A percentile compares a stretch with the other conserved stretches of the same genome.
Evolutionary conservation across 2,329 filamentous ascomycete species (phyloP).

Genomic region (Ceratocystis colombiana): DNA sequence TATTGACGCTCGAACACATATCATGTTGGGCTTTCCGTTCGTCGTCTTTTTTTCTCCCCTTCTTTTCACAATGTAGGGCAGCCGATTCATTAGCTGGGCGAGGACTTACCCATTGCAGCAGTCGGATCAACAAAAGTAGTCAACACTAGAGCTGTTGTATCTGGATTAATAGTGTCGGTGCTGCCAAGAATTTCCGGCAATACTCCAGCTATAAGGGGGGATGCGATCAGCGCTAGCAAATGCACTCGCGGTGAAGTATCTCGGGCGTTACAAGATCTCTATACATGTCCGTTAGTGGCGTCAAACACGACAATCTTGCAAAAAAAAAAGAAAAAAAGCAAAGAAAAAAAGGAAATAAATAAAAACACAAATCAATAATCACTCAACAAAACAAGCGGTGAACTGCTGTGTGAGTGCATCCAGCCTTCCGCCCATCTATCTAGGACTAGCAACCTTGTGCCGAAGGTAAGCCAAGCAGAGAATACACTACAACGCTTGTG

Average conservation of each 20-base stretch:
- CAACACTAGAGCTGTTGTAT: neutral
- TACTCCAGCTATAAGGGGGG: neutral
- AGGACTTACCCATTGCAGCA: constrained; percentile 5
- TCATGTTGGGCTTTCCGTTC: neutral
- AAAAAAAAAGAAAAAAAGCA: neutral
- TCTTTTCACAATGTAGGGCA: neutral
- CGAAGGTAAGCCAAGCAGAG: neutral
- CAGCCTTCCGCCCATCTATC: neutral
- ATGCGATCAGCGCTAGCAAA: neutral
- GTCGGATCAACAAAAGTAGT: neutral
- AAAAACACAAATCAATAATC: too few species aligned
- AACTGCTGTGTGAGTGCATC: neutral
- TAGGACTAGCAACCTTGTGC: neutral
- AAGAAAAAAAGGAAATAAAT: neutral
- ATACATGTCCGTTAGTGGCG: constrained; percentile 19
- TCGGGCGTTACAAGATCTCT: constrained; percentile 11
- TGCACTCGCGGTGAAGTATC: neutral
- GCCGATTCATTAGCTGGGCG: neutral
- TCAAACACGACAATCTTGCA: constrained; percentile 7
- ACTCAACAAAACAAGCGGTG: constrained; percentile 1
- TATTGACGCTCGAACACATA: neutral
- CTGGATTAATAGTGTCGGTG: neutral
- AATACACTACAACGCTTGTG: neutral
- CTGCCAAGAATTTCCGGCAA: neutral
- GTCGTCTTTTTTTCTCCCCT: neutral